Evolutionary conservation across 257 asterid species (phyloP), one percentile per base, ranked within the genome.

Genomic region (Avicennia marina): DNA sequence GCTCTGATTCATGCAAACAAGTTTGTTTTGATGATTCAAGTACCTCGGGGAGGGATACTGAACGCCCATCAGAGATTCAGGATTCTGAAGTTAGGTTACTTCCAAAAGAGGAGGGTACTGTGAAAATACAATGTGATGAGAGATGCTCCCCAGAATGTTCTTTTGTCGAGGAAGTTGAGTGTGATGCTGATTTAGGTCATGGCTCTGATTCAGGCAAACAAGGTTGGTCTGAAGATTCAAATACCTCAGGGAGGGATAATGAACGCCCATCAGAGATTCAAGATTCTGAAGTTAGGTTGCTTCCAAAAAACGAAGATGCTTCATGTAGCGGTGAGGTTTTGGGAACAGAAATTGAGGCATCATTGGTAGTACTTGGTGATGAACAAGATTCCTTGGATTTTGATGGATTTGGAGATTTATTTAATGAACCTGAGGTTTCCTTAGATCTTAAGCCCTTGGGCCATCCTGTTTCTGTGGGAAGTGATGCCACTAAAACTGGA

Each of bases 391-490:
- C 75, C 13, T 46, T 67, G 49, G 81, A 74, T 42, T 82, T 87
- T 68, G 85, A 71, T 64, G 94, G 94, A 36, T 72, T 91, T 56
- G 95, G 89, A 9, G 85, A 78, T 78, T 61, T 91, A 65, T 91
- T 91, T 57, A 64, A 82, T 67, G 97, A 91, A 62, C 95, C 95
- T 43, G 95, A 85, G 71, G 78, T 53, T 43, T 65, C 63, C 53
- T 51, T 53, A 22, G 74, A 63, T 32, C 61, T 52, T 43, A 64
- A 70, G 53, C 58, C 89, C 40, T 62, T 53, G 13, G 61, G 48
- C 21, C 49, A 52, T 64, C 49, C 64, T 63, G 50, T 56, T 64
- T 65, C 70, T n/a, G 65, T 42, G 58, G 70, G 63, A 48, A 73
- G 67, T 65, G 78, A 68, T 63, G 56, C 27, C 8, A 49, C 65